These are phyloP conservation scores for Penicillium lagena DNA, from an alignment of 495 filamentous ascomycete species.

Conservation along the genomic window DNA sequence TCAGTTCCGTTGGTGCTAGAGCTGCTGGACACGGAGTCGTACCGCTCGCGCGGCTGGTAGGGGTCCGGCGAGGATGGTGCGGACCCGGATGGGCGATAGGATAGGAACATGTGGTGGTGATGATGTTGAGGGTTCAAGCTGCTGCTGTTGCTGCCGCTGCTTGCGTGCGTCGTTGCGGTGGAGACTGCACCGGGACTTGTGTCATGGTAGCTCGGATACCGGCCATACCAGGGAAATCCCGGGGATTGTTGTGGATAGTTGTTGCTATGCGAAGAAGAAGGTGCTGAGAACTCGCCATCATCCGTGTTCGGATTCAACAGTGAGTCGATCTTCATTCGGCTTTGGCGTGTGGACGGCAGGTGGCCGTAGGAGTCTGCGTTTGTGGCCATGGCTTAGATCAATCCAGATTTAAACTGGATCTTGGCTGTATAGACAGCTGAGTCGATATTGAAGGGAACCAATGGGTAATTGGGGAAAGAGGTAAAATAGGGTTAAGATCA, in stretches of 20 bases:
- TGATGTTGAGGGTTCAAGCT: conserved; percentile 3
- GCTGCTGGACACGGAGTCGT: conserved; percentile 37
- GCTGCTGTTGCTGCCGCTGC: conserved; percentile 4
- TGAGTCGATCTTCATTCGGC: conserved; percentile 36
- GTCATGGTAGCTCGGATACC: conserved; percentile 16
- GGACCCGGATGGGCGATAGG: conserved; percentile 19
- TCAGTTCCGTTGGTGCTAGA: conserved; percentile 31
- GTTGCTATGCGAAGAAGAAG: conserved; percentile 9
- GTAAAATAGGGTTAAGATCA: too few relatives aligned
- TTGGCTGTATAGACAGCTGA: too few relatives aligned
- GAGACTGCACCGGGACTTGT: conserved; percentile 14
- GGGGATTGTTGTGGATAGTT: conserved; percentile 13
- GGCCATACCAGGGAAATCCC: conserved; percentile 26
- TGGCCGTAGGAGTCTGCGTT: conserved; percentile 13
- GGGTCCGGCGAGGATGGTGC: conserved; percentile 28
- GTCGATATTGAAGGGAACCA: too few relatives aligned
- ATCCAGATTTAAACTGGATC: too few relatives aligned
- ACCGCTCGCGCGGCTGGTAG: conserved; percentile 32
- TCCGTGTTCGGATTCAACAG: conserved; percentile 28
- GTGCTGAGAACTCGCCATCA: conserved; percentile 7
- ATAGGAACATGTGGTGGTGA: conserved; percentile 11
- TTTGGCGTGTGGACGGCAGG: conserved; percentile 21
- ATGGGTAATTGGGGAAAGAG: too few relatives aligned
- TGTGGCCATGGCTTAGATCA: conserved; percentile 2
- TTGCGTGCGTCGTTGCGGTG: conserved; percentile 12